phyloP scores from a whole-genome alignment of 2,329 filamentous ascomycete species.

The Monosporascus sp. region DNA sequence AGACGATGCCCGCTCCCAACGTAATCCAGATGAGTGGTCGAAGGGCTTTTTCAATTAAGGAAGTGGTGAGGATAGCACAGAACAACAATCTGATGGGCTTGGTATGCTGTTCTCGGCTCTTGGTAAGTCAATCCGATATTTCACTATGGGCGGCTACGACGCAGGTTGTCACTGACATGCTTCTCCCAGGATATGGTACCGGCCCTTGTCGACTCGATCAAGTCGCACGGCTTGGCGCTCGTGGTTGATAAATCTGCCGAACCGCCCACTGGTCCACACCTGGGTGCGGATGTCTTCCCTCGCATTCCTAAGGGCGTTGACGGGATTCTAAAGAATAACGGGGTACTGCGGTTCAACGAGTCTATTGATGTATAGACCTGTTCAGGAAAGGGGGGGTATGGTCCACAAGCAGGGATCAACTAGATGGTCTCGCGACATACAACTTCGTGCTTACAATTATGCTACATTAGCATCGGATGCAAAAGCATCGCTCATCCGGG shows the following conservation, averaged over 20 bases:
- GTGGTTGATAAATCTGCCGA: constrained; percentile 80
- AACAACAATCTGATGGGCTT: constrained; percentile 98
- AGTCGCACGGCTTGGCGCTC: constrained; percentile 85
- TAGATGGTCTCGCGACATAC: no score
- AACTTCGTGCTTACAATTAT: no score
- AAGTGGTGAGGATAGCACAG: constrained; percentile 86
- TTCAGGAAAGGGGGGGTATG: no score
- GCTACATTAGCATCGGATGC: no score
- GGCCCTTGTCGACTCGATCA: constrained; percentile 86
- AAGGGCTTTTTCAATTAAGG: constrained; percentile 81
- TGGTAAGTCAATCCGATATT: constrained; percentile 53
- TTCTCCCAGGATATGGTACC: constrained; percentile 76
- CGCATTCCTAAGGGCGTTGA: constrained; percentile 77
- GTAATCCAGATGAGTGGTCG: constrained; percentile 55
- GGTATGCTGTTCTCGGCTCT: constrained; percentile 78
- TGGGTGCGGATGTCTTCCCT: constrained; percentile 45
- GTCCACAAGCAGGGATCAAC: no score
- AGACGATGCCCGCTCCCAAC: constrained; percentile 31
- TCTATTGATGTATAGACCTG: constrained; percentile 62
- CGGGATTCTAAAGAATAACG: constrained; percentile 77
- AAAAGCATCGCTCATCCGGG: no score
- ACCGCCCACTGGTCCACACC: constrained; percentile 30
- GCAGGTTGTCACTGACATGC: constrained; percentile 10
- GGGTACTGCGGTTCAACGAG: constrained; percentile 88
- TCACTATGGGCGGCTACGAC: neutral